Evolutionary conservation across 495 filamentous ascomycete genomes (phyloP).

Genomic region (Penicillium robsamsonii): DNA sequence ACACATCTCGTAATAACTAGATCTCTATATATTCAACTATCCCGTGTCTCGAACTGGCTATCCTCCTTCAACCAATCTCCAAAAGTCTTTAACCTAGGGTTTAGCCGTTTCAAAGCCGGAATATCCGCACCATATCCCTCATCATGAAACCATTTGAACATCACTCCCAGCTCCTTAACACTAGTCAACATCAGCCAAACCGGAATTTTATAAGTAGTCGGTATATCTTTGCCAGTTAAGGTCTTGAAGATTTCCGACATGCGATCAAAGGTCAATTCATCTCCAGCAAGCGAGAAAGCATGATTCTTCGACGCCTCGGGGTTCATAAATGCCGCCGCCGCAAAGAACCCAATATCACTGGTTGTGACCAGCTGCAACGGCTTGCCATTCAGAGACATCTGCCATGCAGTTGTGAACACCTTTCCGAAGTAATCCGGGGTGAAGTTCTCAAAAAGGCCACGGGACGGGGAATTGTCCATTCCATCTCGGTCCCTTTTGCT

Average conservation of each 20-base stretch:
- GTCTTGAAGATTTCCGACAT: constrained; percentile 49
- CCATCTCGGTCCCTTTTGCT: constrained; percentile 44
- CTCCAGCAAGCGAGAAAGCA: constrained; percentile 56
- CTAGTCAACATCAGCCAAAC: constrained; percentile 40
- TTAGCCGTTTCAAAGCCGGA: constrained; percentile 42
- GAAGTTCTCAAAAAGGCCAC: constrained; percentile 68
- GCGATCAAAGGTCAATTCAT: constrained; percentile 55
- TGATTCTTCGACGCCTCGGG: constrained; percentile 45
- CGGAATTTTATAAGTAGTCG: constrained; percentile 47
- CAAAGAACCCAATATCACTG: constrained; percentile 64
- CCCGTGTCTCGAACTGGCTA: constrained; percentile 39
- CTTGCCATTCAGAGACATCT: constrained; percentile 44
- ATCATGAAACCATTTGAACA: constrained; percentile 65
- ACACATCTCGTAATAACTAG: not conserved
- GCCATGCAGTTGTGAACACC: constrained; percentile 55
- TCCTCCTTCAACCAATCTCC: constrained; percentile 59
- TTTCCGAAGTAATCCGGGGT: constrained; percentile 56
- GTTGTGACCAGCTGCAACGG: constrained; percentile 58
- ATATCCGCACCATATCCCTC: constrained; percentile 63
- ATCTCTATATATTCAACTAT: not conserved
- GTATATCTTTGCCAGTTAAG: constrained; percentile 48
- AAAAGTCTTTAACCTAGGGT: constrained; percentile 57
- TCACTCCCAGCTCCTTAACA: constrained; percentile 53
- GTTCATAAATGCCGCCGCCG: constrained; percentile 56
- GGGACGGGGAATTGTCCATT: constrained; percentile 62